Base-by-base conservation (phyloP, 805 yeast genomes). In the Barnettozyma sucrosica region DNA sequence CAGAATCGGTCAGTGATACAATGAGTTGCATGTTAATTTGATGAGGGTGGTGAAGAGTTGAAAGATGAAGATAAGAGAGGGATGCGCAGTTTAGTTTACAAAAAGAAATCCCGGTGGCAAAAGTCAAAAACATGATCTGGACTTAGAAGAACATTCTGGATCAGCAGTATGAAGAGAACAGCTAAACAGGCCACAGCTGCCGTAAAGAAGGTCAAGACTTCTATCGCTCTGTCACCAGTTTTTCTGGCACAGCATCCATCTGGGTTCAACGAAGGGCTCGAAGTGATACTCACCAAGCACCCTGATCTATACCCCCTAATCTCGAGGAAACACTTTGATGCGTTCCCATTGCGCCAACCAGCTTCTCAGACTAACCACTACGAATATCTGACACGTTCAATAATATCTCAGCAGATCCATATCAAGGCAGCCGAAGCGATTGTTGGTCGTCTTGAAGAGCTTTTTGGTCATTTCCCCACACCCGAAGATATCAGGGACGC, bases 341-440 rank as follows among this genome's bases (percentile, higher is more conserved):
- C 58, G 5, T 71, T 66, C 44, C 46, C 55, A 7, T 50, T 37
- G 9, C 50, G 20, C 5, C 40, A 42, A 21, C 52, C 54, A 13
- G 32, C 42, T 3, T 26, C 40, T 7, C 45, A 55, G 7, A 28
- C 57, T 16, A 66, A 62, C 43, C 72, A 74, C 44, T 77, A 73
- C 51, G 64, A 64, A 20, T 66, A 68, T 18, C 59, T 79, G 8
- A 70, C 70, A 2, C 64, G 70, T 38, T 72, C 79, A 5, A 76
- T 86, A 3, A 76, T 85, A 3, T 74, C 84, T 0, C 93, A 86
- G 62, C 93, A 85, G 60, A 77, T 86, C 10, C 80, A 86, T 53
- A 96, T 96, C 1, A 74, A 78, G 0, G 95, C 97, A 1, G 96
- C 97, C 0, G 63, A 58, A 9, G 74, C 89, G 1, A 85, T 89